Evolutionary conservation across 306 rosid species (phyloP), one percentile per base, ranked within the genome.

Genomic region (Albizia julibrissin): DNA sequence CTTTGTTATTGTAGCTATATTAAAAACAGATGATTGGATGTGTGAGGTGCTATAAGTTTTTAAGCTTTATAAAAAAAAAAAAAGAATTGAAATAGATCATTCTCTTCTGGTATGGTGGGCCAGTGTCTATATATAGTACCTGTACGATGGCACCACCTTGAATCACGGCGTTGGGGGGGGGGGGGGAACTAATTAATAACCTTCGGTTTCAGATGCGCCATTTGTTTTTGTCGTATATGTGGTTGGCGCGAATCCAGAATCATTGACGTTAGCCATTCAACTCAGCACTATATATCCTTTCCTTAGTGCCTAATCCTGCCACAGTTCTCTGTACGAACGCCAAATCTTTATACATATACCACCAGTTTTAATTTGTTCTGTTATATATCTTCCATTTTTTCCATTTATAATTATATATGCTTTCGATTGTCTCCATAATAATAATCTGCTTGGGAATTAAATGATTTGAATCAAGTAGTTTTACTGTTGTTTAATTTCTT

Each of bases 151-250:
- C 66, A 47, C 39, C n/a, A 61, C 24, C 64, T 84, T 40, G 72
- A 78, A 78, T 83, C 79, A 6, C 75, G 44, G 31, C 31, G 59
- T 26, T 14, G n/a, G n/a, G n/a, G n/a, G n/a, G n/a, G n/a, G n/a
- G n/a, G 74, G 71, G 31, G 22, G 3, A 26, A 26, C 39, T 37
- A 37, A 37, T 37, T 37, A 37, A 37, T 11, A 29, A 22, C 79
- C 33, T 74, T 52, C 74, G 44, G 71, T n/a, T 74, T 65, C 47
- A 6, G 76, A 72, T 78, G 49, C 50, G 61, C 86, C 81, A 84
- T 84, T 21, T 80, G 33, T 64, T 80, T 70, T 84, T 84, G 46
- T 76, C 77, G 66, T 16, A 56, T 54, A 24, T 74, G 6, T 33
- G 8, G 8, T 22, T 61, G 27, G 34, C 29, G 39, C 13, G 72